These are phyloP conservation scores for Lipomyces lipofer DNA, from an alignment of 805 yeast genomes.

Conservation along the genomic window DNA sequence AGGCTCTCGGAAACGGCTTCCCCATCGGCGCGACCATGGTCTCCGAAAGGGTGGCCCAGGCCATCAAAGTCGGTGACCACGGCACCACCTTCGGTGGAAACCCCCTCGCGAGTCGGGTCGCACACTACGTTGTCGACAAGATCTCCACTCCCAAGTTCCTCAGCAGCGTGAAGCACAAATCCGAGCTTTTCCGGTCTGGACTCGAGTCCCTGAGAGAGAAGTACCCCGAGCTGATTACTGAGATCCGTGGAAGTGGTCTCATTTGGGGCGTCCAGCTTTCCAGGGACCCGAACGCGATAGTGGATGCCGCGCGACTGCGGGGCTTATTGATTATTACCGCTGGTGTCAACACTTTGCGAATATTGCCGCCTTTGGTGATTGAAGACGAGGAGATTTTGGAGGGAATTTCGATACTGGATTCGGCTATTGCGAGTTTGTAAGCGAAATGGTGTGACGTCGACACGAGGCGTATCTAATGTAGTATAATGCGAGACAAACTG, in stretches of 20 bases:
- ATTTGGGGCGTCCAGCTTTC: slow-evolving; percentile 79
- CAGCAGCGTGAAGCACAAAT: slow-evolving; percentile 57
- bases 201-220: slow-evolving; percentile 47
- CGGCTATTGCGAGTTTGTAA: slow-evolving; percentile 44
- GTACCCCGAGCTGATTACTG: slow-evolving; percentile 61
- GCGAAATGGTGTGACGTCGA: no score
- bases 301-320: slow-evolving; percentile 67
- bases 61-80: slow-evolving; percentile 86
- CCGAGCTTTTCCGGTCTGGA: slow-evolving; percentile 54
- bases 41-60: slow-evolving; percentile 71
- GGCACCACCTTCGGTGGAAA: slow-evolving; percentile 99
- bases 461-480: no score
- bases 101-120: slow-evolving; percentile 85
- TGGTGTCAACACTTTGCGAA: slow-evolving; percentile 85
- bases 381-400: slow-evolving; percentile 63
- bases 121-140: slow-evolving; percentile 68
- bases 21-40: slow-evolving; percentile 95
- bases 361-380: slow-evolving; percentile 90
- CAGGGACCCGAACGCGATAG: slow-evolving; percentile 61
- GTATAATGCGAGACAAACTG: no score
- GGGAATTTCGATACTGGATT: slow-evolving; percentile 70
- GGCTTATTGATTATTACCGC: slow-evolving; percentile 88
- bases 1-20: slow-evolving; percentile 94
- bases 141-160: slow-evolving; percentile 64
- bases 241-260: slow-evolving; percentile 85